Conservation (phyloP, 441 rosid species). For the Manihot esculenta region DNA sequence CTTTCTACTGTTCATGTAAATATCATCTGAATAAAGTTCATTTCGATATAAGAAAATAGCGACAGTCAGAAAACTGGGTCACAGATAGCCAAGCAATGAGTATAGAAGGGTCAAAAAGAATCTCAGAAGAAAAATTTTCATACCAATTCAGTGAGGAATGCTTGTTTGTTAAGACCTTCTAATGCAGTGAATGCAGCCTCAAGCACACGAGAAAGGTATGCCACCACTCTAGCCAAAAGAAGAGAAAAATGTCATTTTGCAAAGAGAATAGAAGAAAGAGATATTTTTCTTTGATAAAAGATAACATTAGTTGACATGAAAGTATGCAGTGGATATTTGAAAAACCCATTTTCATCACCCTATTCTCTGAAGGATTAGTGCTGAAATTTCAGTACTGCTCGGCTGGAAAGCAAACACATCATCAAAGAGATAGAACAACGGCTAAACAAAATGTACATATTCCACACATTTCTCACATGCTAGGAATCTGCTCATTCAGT, state of each 20-base stretch:
- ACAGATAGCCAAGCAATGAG: not conserved
- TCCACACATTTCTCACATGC: not conserved
- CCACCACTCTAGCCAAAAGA: conserved; percentile 70
- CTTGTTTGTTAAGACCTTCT: conserved; percentile 99
- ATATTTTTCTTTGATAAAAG: not conserved
- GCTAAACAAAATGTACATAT: not conserved
- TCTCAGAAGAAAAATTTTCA: conserved; percentile 18
- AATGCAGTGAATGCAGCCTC: conserved; percentile 96
- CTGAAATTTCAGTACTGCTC: not conserved
- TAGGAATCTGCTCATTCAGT: conserved; percentile 1
- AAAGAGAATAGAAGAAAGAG: conserved; percentile 4
- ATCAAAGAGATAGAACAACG: not conserved
- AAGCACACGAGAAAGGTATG: conserved; percentile 96
- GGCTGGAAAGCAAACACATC: not conserved
- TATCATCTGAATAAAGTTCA: not conserved
- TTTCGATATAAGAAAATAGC: conserved; percentile 3
- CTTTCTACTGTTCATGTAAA: not conserved
- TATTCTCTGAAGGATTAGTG: not conserved
- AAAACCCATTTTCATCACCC: not conserved
- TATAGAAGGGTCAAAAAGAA: conserved; percentile 6
- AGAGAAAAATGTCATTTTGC: conserved; percentile 20
- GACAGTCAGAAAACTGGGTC: not conserved
- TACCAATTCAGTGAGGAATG: conserved; percentile 97
- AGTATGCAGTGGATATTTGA: not conserved
- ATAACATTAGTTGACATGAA: not conserved